These are phyloP conservation scores for Fusarium redolens DNA, from an alignment of 2,329 filamentous ascomycete genomes.

Conservation along the genomic window DNA sequence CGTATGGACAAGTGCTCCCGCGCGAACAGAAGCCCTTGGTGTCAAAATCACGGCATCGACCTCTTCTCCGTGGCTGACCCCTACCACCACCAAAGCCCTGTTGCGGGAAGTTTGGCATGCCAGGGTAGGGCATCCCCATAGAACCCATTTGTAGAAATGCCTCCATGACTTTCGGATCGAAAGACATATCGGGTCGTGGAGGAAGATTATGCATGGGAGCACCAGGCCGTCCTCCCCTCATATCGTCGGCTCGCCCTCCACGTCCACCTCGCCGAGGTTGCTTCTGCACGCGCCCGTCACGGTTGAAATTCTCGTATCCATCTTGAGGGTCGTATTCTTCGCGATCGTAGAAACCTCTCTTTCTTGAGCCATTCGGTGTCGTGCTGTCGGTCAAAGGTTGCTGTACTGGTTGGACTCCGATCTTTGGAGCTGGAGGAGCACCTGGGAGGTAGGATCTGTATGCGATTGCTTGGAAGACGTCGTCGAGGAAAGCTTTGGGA, in stretches of 20 bases:
- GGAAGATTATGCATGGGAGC: conserved; percentile 32
- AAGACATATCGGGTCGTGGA: conserved; percentile 50
- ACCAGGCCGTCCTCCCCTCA: conserved; percentile 30
- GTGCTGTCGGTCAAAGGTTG: conserved; percentile 31
- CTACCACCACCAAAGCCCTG: conserved; percentile 39
- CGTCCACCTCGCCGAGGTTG: conserved; percentile 67
- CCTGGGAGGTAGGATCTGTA: conserved; percentile 71
- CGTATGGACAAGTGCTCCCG: conserved; percentile 74
- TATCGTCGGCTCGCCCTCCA: conserved; percentile 42
- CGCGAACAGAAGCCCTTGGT: conserved; percentile 77
- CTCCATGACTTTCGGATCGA: conserved; percentile 71
- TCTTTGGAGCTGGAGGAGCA: conserved; percentile 55
- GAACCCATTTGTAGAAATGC: conserved; percentile 71
- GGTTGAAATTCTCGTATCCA: conserved; percentile 41
- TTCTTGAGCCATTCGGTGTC: conserved; percentile 44
- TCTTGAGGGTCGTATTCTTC: conserved; percentile 34
- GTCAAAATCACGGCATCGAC: conserved; percentile 77
- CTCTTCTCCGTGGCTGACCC: conserved; percentile 51
- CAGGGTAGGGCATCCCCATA: conserved; percentile 58
- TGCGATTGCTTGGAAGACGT: conserved; percentile 74
- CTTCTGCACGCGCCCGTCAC: conserved; percentile 64
- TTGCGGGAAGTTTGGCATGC: conserved; percentile 55
- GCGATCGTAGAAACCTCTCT: conserved; percentile 52
- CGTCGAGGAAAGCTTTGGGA: conserved; percentile 70
- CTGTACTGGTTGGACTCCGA: conserved; percentile 23